Conservation (phyloP, 805 yeast species). For the Hanseniaspora mollemarum region DNA sequence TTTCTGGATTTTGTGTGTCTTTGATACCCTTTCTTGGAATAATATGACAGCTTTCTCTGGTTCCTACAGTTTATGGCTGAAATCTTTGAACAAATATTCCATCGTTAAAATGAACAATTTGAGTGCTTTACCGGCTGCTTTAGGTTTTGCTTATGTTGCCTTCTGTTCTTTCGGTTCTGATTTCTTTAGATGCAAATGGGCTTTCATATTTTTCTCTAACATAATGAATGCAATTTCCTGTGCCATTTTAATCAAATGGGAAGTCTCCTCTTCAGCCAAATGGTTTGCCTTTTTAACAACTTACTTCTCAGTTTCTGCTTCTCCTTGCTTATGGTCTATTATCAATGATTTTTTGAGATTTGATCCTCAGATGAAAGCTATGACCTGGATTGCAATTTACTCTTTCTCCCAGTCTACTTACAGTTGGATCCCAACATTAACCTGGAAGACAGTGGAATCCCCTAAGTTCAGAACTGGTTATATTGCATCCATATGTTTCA, state of each 20-base stretch:
- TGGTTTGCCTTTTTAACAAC: slow-evolving; percentile 54
- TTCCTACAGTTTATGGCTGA: slow-evolving; percentile 52
- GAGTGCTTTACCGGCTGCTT: slow-evolving; percentile 46
- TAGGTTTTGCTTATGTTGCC: slow-evolving; percentile 44
- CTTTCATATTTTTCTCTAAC: slow-evolving; percentile 42
- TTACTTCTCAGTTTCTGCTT: slow-evolving; percentile 52
- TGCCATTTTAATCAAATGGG: slow-evolving; percentile 47
- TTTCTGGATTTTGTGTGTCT: slow-evolving; percentile 43
- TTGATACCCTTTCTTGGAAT: slow-evolving; percentile 53
- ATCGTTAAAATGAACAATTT: slow-evolving; percentile 39
- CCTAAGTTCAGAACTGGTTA: slow-evolving; percentile 48
- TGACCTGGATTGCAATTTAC: slow-evolving; percentile 47
- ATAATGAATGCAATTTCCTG: slow-evolving; percentile 46
- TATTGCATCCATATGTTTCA: slow-evolving; percentile 40
- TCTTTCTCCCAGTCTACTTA: slow-evolving; percentile 48
- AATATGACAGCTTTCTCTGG: slow-evolving; percentile 48
- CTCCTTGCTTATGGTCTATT: slow-evolving; percentile 50
- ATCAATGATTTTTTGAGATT: slow-evolving; percentile 47
- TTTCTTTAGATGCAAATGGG: slow-evolving; percentile 41
- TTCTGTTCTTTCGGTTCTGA: slow-evolving; percentile 41
- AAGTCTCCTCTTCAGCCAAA: slow-evolving; percentile 45
- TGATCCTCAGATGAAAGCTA: slow-evolving; percentile 45
- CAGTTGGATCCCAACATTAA: slow-evolving; percentile 46
- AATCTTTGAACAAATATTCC: slow-evolving; percentile 36
- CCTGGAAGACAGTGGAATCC: slow-evolving; percentile 47